phyloP scores from a whole-genome alignment of 2,329 filamentous ascomycete species.

The Parastagonospora nodorum region DNA sequence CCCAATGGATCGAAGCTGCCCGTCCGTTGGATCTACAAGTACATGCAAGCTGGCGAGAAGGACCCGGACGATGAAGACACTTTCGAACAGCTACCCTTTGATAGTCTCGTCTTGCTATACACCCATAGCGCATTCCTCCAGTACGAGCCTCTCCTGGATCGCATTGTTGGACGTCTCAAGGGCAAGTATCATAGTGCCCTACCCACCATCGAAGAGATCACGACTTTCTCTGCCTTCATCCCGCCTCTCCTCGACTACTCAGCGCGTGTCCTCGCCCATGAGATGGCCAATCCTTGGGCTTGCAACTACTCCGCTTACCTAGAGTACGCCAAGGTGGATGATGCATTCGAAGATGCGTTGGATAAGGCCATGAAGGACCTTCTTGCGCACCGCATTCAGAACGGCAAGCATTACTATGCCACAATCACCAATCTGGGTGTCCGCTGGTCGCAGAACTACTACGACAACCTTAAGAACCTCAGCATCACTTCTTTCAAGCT shows the following conservation, averaged over 20 bases:
- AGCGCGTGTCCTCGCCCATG: constrained; percentile 3
- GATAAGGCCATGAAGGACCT: constrained; percentile 5
- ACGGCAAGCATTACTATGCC: constrained; percentile 10
- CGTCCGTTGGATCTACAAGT: constrained; percentile 29
- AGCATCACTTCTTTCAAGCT: not conserved
- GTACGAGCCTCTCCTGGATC: constrained; percentile 13
- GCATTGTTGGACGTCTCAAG: constrained; percentile 11
- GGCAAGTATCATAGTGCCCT: constrained; percentile 5
- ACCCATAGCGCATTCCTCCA: constrained; percentile 20
- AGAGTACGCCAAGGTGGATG: constrained; percentile 4
- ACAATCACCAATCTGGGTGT: not conserved
- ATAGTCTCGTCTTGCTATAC: constrained; percentile 19
- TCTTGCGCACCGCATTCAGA: constrained; percentile 7
- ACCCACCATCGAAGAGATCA: constrained; percentile 13
- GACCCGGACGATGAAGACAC: constrained; percentile 5
- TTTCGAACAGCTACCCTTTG: constrained; percentile 14
- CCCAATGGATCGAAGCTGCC: constrained; percentile 17
- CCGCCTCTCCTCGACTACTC: constrained; percentile 9
- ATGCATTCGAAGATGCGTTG: constrained; percentile 4
- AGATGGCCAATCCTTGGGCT: constrained; percentile 13
- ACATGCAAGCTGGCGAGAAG: constrained; percentile 25
- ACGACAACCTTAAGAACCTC: not conserved
- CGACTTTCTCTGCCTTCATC: constrained; percentile 6
- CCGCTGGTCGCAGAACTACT: constrained; percentile 6
- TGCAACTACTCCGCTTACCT: constrained; percentile 19